Percentiles rank a stretch among this genome's conserved stretches.
Evolutionary conservation across 2,329 filamentous ascomycete genomes (phyloP).

Genomic region (Penicillium sp.): DNA sequence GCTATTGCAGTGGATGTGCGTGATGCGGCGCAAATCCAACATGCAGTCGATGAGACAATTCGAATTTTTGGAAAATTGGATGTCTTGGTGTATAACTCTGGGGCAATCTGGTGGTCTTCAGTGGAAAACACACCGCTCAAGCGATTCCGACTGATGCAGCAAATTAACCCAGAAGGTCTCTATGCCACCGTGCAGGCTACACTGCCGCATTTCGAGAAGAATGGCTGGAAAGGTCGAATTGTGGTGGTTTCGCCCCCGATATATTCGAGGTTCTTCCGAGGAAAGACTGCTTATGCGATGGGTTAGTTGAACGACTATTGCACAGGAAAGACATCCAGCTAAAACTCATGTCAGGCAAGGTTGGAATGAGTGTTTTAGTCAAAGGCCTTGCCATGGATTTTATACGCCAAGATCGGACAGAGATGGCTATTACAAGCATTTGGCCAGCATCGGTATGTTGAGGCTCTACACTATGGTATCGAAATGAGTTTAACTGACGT

Average conservation of each 20-base stretch:
- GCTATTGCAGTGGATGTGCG: constrained; percentile 72
- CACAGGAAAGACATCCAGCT: background rate
- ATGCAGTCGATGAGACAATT: constrained; percentile 60
- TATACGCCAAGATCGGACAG: constrained; percentile 60
- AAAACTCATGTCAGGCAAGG: constrained; percentile 55
- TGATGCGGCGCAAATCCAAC: constrained; percentile 59
- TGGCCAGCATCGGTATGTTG: constrained; percentile 72
- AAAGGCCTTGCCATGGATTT: constrained; percentile 84
- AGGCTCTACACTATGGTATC: background rate
- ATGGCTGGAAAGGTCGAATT: constrained; percentile 61
- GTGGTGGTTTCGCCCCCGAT: constrained; percentile 82
- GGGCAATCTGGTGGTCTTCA: constrained; percentile 81
- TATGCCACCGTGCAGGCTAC: constrained; percentile 70
- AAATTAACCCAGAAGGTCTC: constrained; percentile 71
- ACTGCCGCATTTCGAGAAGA: constrained; percentile 64
- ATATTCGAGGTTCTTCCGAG: constrained; percentile 80
- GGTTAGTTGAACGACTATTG: constrained; percentile 29
- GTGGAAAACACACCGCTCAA: constrained; percentile 71
- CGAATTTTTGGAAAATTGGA: constrained; percentile 65
- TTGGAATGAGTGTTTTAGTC: constrained; percentile 78
- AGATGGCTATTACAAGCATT: constrained; percentile 77
- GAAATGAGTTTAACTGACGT: background rate
- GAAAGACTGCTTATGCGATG: constrained; percentile 81
- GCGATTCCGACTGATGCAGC: constrained; percentile 77
- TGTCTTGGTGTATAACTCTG: constrained; percentile 77